Percentiles rank a stretch among this genome's conserved stretches.
These are phyloP conservation scores for Penicillium alfredii DNA, from an alignment of 495 filamentous ascomycete species.

Conservation along the genomic window DNA sequence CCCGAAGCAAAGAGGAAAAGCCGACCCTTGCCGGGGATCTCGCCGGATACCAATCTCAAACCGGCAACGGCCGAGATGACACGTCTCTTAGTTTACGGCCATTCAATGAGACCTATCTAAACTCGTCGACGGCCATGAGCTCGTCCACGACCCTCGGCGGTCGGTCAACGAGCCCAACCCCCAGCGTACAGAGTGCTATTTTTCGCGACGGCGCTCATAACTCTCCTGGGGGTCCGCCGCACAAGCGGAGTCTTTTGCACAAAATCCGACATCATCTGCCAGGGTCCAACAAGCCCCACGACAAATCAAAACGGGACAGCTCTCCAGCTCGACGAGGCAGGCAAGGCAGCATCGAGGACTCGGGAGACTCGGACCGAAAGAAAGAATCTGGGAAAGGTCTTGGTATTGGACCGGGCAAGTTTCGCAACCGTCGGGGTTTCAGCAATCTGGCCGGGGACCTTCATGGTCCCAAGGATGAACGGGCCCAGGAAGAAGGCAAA, in stretches of 20 bases:
- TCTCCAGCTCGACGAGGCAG: slow-evolving; percentile 38
- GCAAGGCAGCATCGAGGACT: slow-evolving; percentile 41
- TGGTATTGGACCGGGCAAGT: slow-evolving; percentile 28
- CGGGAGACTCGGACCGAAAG: slow-evolving; percentile 41
- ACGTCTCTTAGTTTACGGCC: slow-evolving; percentile 49
- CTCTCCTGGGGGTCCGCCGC: slow-evolving; percentile 52
- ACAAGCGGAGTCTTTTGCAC: slow-evolving; percentile 61
- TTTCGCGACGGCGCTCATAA: slow-evolving; percentile 46
- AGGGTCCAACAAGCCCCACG: slow-evolving; percentile 20
- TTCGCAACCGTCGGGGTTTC: slow-evolving; percentile 45
- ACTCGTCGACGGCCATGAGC: slow-evolving; percentile 38
- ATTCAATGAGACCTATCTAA: slow-evolving; percentile 39
- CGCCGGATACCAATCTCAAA: slow-evolving; percentile 46
- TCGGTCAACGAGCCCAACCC: slow-evolving; percentile 70
- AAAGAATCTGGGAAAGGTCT: slow-evolving; percentile 35
- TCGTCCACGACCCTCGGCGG: slow-evolving; percentile 43
- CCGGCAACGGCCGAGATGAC: slow-evolving; percentile 65
- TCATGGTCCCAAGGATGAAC: slow-evolving; percentile 18
- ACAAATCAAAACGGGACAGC: slow-evolving; percentile 39
- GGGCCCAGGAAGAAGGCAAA: slow-evolving; percentile 26
- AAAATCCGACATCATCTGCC: slow-evolving; percentile 48
- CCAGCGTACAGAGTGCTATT: slow-evolving; percentile 56
- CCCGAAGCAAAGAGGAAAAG: slow-evolving; percentile 66
- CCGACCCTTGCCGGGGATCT: slow-evolving; percentile 43
- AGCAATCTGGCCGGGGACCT: slow-evolving; percentile 45